Conservation (phyloP, 2,329 filamentous ascomycete genomes). For the Aspergillus ustus region DNA sequence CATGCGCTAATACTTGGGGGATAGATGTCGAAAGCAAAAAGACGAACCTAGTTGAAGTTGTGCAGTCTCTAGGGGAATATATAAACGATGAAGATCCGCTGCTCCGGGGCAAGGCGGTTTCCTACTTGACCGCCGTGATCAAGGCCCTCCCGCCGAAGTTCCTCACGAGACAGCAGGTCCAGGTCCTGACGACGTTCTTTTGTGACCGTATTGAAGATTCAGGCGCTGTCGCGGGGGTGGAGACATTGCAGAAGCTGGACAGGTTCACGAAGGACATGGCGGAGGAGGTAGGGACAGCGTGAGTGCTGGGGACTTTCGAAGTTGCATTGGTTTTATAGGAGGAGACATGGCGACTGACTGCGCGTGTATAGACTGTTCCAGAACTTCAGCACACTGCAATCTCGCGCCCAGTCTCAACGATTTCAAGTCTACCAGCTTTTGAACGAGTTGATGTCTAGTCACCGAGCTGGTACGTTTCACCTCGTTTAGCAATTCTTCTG, state of each 20-base stretch:
- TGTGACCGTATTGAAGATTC: slow-evolving; percentile 68
- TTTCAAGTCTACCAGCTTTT: slow-evolving; percentile 67
- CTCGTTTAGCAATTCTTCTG: neutral
- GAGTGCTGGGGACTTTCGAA: slow-evolving; percentile 31
- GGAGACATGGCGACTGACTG: slow-evolving; percentile 20
- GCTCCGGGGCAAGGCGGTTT: slow-evolving; percentile 62
- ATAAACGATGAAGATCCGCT: slow-evolving; percentile 68
- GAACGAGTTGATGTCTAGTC: slow-evolving; percentile 65
- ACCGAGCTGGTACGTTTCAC: slow-evolving; percentile 55
- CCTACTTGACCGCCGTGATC: slow-evolving; percentile 50
- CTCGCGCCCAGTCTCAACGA: slow-evolving; percentile 66
- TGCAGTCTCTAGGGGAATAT: slow-evolving; percentile 68
- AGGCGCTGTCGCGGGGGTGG: slow-evolving; percentile 62
- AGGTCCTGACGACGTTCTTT: slow-evolving; percentile 68
- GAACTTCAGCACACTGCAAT: slow-evolving; percentile 61
- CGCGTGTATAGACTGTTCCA: slow-evolving; percentile 49
- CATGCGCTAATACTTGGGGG: slow-evolving; percentile 23
- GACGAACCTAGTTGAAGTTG: slow-evolving; percentile 64
- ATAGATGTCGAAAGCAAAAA: slow-evolving; percentile 64
- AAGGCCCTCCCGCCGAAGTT: slow-evolving; percentile 57
- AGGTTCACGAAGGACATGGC: slow-evolving; percentile 64
- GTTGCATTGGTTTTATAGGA: neutral
- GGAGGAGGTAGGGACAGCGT: slow-evolving; percentile 58
- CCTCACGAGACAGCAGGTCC: slow-evolving; percentile 63
- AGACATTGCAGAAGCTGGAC: slow-evolving; percentile 62